These are phyloP conservation scores for Penicillium soppii DNA, from an alignment of 495 filamentous ascomycete genomes.

Conservation along the genomic window DNA sequence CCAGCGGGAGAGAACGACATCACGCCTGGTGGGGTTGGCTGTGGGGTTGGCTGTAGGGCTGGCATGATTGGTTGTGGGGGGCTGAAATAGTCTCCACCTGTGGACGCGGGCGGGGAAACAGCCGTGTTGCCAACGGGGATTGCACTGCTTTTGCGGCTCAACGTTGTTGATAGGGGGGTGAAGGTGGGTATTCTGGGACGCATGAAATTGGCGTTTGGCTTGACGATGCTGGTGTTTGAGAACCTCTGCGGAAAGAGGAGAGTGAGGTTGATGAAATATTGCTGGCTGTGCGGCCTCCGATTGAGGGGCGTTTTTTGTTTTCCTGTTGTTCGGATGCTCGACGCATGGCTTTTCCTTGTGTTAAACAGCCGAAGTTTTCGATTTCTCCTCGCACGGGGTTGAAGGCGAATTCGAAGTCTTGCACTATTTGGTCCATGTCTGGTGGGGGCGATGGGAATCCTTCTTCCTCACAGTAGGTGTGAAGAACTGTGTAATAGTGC, in stretches of 20 bases:
- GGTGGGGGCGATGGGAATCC: conserved; percentile 73
- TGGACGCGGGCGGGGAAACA: conserved; percentile 19
- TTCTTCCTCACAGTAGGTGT: conserved; percentile 71
- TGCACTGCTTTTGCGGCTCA: conserved; percentile 7
- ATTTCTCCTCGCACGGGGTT: conserved; percentile 64
- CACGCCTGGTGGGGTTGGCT: conserved; percentile 16
- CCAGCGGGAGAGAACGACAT: conserved; percentile 25
- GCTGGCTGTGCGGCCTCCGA: conserved; percentile 19
- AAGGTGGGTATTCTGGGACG: conserved; percentile 10
- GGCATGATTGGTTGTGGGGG: conserved; percentile 12
- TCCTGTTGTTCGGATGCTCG: conserved; percentile 54
- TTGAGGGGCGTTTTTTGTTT: conserved; percentile 29
- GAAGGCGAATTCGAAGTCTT: conserved; percentile 67
- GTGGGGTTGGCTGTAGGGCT: conserved; percentile 1
- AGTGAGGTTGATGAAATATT: conserved; percentile 9
- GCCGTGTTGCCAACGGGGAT: conserved; percentile 13
- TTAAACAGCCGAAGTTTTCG: conserved; percentile 70
- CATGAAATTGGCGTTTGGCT: conserved; percentile 20
- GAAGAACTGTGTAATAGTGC: conserved; percentile 79
- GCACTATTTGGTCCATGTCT: conserved; percentile 67
- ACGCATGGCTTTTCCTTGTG: conserved; percentile 72
- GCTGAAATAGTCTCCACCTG: conserved; percentile 17
- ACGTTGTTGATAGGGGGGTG: conserved; percentile 20
- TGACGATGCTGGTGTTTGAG: conserved; percentile 20
- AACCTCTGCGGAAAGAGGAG: conserved; percentile 12